Conservation (phyloP, 371 early-diverging fungal genomes). For the Nematocida homosporus region DNA sequence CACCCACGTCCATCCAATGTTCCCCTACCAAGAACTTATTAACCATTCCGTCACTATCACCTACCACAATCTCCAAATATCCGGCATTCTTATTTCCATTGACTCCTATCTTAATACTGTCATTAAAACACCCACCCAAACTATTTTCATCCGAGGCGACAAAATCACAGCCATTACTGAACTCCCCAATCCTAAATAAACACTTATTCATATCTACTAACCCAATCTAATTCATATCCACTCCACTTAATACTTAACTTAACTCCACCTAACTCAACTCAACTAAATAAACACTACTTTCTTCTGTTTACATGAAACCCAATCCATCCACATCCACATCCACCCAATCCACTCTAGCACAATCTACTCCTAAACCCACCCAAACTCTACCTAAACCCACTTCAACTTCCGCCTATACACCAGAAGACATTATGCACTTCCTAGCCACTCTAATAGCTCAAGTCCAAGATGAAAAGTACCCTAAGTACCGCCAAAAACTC, state of each 20-base stretch:
- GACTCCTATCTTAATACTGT: not conserved
- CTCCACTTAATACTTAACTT: no score
- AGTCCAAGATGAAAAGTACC: not conserved
- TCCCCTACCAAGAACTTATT: not conserved
- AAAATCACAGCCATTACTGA: no score
- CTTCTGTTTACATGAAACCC: no score
- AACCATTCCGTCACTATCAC: not conserved
- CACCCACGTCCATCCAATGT: not conserved
- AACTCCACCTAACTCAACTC: no score
- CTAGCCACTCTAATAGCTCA: conserved; percentile 6
- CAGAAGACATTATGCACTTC: conserved; percentile 8
- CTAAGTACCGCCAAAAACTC: conserved; percentile 40
- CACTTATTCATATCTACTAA: no score
- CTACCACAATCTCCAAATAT: not conserved
- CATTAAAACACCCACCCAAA: not conserved
- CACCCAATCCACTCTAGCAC: no score
- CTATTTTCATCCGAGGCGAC: not conserved
- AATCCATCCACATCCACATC: no score
- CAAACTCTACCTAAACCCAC: no score
- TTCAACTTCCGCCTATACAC: conserved; percentile 2
- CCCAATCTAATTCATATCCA: no score
- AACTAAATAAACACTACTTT: no score
- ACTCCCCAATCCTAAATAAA: no score
- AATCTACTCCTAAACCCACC: no score
- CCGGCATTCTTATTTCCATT: not conserved